Evolutionary conservation across 768 basidiomycete species (phyloP).

Genomic region (Mycena filopes): DNA sequence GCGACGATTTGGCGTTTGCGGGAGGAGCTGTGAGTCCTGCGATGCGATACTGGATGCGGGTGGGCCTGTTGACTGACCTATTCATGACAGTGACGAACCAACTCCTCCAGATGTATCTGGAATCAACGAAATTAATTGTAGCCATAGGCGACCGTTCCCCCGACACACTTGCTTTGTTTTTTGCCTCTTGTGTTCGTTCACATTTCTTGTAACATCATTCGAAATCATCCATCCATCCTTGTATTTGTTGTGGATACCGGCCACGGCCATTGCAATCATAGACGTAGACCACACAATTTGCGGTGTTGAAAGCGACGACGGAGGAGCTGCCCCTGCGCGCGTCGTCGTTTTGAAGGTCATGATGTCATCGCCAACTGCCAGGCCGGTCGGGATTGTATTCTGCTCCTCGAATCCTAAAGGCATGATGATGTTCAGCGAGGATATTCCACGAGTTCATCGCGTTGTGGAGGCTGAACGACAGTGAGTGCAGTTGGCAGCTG

Average conservation of each 20-base stretch:
- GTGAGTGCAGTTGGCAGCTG: no score
- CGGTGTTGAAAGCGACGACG: background rate
- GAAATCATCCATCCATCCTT: background rate
- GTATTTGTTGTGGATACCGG: conserved; percentile 5
- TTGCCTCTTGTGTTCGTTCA: background rate
- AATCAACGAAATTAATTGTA: conserved; percentile 12
- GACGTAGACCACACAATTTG: background rate
- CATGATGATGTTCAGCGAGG: no score
- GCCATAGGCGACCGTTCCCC: conserved; percentile 5
- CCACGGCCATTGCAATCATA: background rate
- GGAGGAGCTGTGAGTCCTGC: conserved; percentile 10
- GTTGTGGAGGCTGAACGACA: no score
- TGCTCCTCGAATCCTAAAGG: no score
- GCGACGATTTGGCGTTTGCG: conserved; percentile 1
- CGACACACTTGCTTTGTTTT: background rate
- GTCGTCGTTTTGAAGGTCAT: background rate
- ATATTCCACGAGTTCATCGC: no score
- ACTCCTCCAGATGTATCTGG: background rate
- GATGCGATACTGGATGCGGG: no score
- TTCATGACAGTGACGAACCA: background rate
- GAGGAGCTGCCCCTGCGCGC: background rate
- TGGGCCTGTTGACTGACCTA: background rate
- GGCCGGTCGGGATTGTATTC: no score
- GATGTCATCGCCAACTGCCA: conserved; percentile 8
- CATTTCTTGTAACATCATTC: conserved; percentile 22